phyloP scores from a whole-genome alignment of 2,329 filamentous ascomycete species.

The Paecilomyces fulvus region DNA sequence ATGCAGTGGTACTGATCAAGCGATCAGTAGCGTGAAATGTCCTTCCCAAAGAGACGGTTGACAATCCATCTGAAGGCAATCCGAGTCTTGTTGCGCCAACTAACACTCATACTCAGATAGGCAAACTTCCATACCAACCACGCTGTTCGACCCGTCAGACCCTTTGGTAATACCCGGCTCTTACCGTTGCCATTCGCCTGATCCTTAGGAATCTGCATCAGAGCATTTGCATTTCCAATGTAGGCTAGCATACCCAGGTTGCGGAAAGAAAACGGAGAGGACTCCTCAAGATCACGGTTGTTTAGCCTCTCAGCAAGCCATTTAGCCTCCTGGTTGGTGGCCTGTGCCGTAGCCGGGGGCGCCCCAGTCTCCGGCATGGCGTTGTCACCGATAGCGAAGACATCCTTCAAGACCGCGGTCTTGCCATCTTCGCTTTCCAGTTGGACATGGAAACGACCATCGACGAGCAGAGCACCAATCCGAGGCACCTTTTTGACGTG shows the following conservation, averaged over 20 bases:
- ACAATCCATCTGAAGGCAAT: constrained; percentile 35
- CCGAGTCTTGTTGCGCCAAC: constrained; percentile 37
- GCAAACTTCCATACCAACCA: constrained; percentile 38
- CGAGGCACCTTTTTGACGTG: constrained; percentile 41
- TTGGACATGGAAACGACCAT: constrained; percentile 48
- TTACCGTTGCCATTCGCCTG: constrained; percentile 8
- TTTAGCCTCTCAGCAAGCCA: constrained; percentile 51
- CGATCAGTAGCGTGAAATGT: constrained; percentile 34
- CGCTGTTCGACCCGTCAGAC: constrained; percentile 32
- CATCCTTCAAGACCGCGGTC: constrained; percentile 42
- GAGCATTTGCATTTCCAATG: constrained; percentile 48
- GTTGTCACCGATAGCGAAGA: constrained; percentile 50
- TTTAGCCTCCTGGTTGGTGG: constrained; percentile 49
- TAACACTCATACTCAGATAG: constrained; percentile 39
- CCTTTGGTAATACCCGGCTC: constrained; percentile 24
- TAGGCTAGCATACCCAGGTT: constrained; percentile 54
- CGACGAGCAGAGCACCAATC: constrained; percentile 45
- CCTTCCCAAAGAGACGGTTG: constrained; percentile 36
- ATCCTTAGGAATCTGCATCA: constrained; percentile 43
- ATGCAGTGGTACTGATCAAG: background rate
- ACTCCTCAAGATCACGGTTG: constrained; percentile 31
- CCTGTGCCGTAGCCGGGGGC: constrained; percentile 52
- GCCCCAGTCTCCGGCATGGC: constrained; percentile 43
- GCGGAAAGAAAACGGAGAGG: constrained; percentile 44
- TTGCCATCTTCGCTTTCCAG: constrained; percentile 31